Base-by-base conservation (phyloP, 2,329 filamentous ascomycete genomes). In the Coleophoma cylindrospora region DNA sequence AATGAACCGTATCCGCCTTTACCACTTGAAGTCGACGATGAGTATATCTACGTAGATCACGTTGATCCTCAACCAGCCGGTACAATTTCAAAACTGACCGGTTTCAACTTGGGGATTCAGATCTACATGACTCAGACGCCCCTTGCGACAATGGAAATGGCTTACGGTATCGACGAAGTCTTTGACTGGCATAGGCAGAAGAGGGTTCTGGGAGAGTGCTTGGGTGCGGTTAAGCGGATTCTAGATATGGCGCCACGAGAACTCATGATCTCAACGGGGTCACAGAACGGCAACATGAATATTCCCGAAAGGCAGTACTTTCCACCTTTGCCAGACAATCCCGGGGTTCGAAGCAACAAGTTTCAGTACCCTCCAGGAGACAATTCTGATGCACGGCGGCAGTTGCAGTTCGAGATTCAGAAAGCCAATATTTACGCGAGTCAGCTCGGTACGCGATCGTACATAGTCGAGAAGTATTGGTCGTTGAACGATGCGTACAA, bases 371-470 rank as follows among this genome's bases (percentile, higher is more conserved):
- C 37, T 2, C 22, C 41, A 3, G 21, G 50, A 37, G 43, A 48
- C 34, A 15, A 21, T 15, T 5, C 47, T 2, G 61, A 63, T 8
- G 50, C 53, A n/a, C 54, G 80, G 2, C 74, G 80, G 1, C 72
- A 76, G 49, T 66, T 91, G 4, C 89, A 94, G 63, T 90, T 85
- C 57, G 91, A 95, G 68, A 94, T 96, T 32, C 90, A 95, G 65
- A 95, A 95, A 65, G 88, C 89, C 7, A 95, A 95, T 65, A 88
- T 96, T 37, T 90, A 92, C 63, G 83, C 85, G 2, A 92, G 86
- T 6, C 86, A 91, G 61, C 74, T 96, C 10, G 84, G 85, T 2
- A 95, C 89, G 0, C 79, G 91, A 21, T 92, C 88, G 0, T 91
- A 90, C 64, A 83, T 92, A 50, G 89, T 95, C 0, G 89, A 95